These are phyloP conservation scores for Neoboletus magnificus DNA, from an alignment of 768 basidiomycete species.

Conservation along the genomic window DNA sequence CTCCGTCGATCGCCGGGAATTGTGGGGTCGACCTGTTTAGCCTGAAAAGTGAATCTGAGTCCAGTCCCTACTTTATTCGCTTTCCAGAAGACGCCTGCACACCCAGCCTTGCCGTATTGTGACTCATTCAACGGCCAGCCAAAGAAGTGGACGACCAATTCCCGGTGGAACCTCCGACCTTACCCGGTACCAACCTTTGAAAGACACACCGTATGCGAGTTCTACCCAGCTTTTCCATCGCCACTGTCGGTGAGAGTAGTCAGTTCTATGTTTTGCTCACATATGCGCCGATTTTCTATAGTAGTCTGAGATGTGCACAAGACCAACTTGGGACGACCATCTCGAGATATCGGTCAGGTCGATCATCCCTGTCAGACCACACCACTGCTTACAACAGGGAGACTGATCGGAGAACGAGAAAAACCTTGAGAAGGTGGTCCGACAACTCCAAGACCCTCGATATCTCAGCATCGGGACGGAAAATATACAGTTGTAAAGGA, in stretches of 20 bases:
- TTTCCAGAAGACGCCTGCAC: too few species aligned
- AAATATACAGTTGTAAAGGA: not conserved
- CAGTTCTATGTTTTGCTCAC: not conserved
- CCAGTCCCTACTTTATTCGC: too few species aligned
- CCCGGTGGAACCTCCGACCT: conserved; percentile 14
- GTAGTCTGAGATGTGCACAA: not conserved
- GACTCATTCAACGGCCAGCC: too few species aligned
- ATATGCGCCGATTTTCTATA: not conserved
- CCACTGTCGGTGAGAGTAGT: not conserved
- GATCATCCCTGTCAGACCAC: not conserved
- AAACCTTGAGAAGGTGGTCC: too few species aligned
- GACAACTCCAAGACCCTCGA: too few species aligned
- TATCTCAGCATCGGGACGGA: too few species aligned
- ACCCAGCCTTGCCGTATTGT: too few species aligned
- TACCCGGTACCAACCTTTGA: conserved; percentile 35
- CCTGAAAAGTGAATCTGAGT: too few species aligned
- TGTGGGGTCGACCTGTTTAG: too few species aligned
- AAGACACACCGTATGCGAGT: conserved; percentile 8
- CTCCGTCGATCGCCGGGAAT: too few species aligned
- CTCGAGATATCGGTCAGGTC: not conserved
- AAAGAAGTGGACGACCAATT: too few species aligned
- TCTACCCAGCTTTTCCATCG: not conserved
- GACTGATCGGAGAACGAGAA: not conserved
- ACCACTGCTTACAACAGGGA: not conserved
- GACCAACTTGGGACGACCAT: not conserved